These are phyloP conservation scores for Thelonectria blattea DNA, from an alignment of 2,329 filamentous ascomycete species.

Conservation along the genomic window DNA sequence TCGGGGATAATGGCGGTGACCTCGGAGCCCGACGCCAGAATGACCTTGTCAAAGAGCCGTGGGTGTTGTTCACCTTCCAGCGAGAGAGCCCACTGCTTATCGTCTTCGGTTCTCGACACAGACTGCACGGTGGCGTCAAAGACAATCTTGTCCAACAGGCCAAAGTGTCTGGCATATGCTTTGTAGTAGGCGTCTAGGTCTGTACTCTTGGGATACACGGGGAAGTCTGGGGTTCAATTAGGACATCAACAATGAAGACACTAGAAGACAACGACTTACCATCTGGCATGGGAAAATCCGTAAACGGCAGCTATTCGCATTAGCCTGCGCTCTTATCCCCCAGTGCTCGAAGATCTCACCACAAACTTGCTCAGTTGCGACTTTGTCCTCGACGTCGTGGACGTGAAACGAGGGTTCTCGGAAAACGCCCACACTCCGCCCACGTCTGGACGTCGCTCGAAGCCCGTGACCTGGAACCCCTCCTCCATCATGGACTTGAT, in stretches of 20 bases:
- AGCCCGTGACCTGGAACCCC: constrained; percentile 33
- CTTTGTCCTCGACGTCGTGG: constrained; percentile 26
- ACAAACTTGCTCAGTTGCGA: constrained; percentile 37
- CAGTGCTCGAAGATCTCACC: constrained; percentile 12
- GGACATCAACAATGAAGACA: not conserved
- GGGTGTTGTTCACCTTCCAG: constrained; percentile 19
- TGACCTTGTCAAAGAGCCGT: constrained; percentile 34
- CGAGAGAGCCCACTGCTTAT: constrained; percentile 28
- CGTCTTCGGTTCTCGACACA: constrained; percentile 22
- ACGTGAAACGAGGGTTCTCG: constrained; percentile 31
- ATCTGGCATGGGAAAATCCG: constrained; percentile 34
- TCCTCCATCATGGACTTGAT: constrained; percentile 35
- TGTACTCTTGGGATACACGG: constrained; percentile 21
- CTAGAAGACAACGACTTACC: constrained; percentile 5
- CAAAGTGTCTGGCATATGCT: constrained; percentile 31
- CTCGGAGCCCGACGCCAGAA: constrained; percentile 32
- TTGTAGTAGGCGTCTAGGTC: constrained; percentile 32
- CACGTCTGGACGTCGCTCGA: constrained; percentile 31
- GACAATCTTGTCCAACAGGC: constrained; percentile 23
- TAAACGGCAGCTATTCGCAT: constrained; percentile 25
- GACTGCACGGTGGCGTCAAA: constrained; percentile 23
- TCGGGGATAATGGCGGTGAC: constrained; percentile 21
- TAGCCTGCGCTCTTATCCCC: not conserved
- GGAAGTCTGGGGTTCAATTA: constrained; percentile 23
- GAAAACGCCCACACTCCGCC: constrained; percentile 35